A percentile compares a stretch with the other conserved stretches of the same genome.
phyloP scores from a whole-genome alignment of 441 rosid species.

The Gossypium lobatum region DNA sequence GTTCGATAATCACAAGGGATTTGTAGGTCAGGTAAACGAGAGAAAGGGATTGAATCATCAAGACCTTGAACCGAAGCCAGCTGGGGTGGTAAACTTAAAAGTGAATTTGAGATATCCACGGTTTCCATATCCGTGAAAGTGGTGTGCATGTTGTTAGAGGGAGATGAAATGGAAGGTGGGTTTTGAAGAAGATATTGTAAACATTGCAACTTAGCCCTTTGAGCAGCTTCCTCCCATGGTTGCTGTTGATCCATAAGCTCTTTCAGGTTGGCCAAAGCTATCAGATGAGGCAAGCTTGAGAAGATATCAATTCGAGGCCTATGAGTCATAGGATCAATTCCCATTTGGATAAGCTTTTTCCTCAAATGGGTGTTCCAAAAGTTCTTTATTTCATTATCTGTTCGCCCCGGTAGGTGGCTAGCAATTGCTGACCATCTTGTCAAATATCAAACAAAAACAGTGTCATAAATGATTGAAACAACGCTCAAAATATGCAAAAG shows the following conservation, averaged over 20 bases:
- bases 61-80: slow-evolving; percentile 29
- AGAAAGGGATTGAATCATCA: slow-evolving; percentile 28
- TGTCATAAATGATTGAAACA: not conserved
- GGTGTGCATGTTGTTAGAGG: slow-evolving; percentile 23
- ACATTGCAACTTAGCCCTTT: slow-evolving; percentile 45
- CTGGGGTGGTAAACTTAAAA: slow-evolving; percentile 20
- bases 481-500: not conserved
- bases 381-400: slow-evolving; percentile 59
- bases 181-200: slow-evolving; percentile 59
- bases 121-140: slow-evolving; percentile 33
- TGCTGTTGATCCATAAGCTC: slow-evolving; percentile 42
- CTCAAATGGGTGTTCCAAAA: slow-evolving; percentile 68
- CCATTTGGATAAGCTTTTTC: slow-evolving; percentile 60
- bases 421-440: slow-evolving; percentile 65
- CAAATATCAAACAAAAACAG: not conserved
- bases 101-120: slow-evolving; percentile 32
- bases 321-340: slow-evolving; percentile 60
- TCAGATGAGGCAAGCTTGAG: slow-evolving; percentile 52
- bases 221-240: slow-evolving; percentile 38
- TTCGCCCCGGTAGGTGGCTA: slow-evolving; percentile 48
- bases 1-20: slow-evolving; percentile 35
- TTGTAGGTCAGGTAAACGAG: slow-evolving; percentile 52
- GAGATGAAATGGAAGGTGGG: slow-evolving; percentile 18
- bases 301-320: slow-evolving; percentile 50
- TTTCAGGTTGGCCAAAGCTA: slow-evolving; percentile 58